These are phyloP conservation scores for Calonectria leucothoes DNA, from an alignment of 2,329 filamentous ascomycete species.

Conservation along the genomic window DNA sequence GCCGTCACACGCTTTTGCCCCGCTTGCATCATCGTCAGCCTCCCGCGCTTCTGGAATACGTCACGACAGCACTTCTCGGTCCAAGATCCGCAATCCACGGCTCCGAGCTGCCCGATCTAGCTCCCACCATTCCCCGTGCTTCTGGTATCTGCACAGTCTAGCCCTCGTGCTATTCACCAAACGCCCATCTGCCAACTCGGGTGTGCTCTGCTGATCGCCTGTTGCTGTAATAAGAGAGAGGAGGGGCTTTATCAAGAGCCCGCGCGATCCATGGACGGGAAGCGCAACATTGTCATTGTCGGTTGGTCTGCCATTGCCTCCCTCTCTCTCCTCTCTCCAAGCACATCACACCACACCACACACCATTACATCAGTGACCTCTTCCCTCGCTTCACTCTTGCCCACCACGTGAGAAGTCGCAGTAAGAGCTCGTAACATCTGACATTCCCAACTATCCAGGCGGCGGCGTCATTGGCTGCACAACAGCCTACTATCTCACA, in stretches of 20 bases:
- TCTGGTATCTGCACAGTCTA: neutral
- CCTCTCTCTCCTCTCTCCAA: too few species aligned
- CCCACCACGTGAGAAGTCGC: neutral
- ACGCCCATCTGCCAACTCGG: neutral
- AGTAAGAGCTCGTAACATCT: constrained; percentile 22
- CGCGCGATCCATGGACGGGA: constrained; percentile 46
- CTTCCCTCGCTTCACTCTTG: neutral
- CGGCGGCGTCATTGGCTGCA: constrained; percentile 92
- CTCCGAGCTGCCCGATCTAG: constrained; percentile 20
- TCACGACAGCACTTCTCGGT: neutral
- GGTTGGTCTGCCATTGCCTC: constrained; percentile 47
- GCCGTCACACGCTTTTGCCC: neutral
- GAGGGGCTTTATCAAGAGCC: neutral
- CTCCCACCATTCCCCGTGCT: neutral
- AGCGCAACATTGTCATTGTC: constrained; percentile 63
- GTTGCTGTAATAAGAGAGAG: neutral
- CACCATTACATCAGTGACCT: neutral
- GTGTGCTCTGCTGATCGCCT: neutral
- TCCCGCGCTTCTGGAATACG: constrained; percentile 14
- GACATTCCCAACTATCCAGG: constrained; percentile 59
- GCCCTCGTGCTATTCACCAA: neutral
- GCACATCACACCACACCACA: neutral
- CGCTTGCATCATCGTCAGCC: constrained; percentile 7
- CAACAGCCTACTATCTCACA: constrained; percentile 91
- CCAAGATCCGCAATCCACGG: neutral